phyloP scores from a whole-genome alignment of 2,329 filamentous ascomycete species.

The Cercospora sp. region DNA sequence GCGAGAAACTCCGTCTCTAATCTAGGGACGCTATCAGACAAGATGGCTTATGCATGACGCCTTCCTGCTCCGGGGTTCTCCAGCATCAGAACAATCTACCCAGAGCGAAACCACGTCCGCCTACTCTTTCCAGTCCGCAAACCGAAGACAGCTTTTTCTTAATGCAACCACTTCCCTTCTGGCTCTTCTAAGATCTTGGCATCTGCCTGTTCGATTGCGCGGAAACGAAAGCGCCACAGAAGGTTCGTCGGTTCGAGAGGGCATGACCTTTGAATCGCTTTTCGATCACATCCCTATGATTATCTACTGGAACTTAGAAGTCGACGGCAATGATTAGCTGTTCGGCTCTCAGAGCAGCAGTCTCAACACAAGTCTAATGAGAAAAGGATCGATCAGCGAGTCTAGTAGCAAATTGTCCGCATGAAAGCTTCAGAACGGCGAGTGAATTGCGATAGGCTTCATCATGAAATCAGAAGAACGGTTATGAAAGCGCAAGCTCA shows the following conservation, averaged over 20 bases:
- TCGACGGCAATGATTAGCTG: neutral
- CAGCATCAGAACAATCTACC: neutral
- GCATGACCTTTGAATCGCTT: neutral
- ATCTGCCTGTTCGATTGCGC: neutral
- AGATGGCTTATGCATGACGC: neutral
- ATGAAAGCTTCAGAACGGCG: slow-evolving; percentile 2
- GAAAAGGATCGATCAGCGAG: neutral
- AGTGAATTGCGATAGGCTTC: neutral
- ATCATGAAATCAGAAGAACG: neutral
- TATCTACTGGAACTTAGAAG: neutral
- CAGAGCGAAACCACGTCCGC: neutral
- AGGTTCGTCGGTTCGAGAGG: neutral
- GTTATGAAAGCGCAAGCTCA: neutral
- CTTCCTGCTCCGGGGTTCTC: neutral
- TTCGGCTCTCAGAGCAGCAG: neutral
- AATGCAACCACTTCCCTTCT: neutral
- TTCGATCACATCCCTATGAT: neutral
- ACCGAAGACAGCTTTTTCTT: neutral
- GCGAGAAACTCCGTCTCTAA: neutral
- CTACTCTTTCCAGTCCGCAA: too few species aligned
- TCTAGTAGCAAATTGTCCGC: neutral
- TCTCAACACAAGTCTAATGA: neutral
- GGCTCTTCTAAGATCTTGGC: neutral
- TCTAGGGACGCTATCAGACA: neutral
- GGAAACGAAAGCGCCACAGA: neutral